Percentiles rank a stretch among this genome's conserved stretches.
Evolutionary conservation across 805 yeast species (phyloP).

Genomic region (Komagataella kurtzmanii): DNA sequence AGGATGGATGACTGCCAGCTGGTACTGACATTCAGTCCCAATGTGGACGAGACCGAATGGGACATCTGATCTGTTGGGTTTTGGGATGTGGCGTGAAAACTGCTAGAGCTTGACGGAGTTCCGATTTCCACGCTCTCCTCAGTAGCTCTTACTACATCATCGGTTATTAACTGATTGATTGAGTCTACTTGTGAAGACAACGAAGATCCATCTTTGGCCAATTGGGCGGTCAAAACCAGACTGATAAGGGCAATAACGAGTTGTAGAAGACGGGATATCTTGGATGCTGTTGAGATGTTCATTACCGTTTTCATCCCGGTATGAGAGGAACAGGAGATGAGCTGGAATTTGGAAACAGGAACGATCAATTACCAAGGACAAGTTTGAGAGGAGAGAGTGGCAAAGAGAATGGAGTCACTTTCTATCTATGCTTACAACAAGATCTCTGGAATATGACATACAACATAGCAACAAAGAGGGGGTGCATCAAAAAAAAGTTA

Average conservation of each 20-base stretch:
- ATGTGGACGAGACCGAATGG: not conserved
- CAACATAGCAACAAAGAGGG: not conserved
- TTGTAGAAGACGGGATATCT: not conserved
- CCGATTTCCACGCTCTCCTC: not conserved
- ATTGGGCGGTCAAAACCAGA: not conserved
- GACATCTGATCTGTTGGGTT: not conserved
- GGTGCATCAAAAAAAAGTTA: not conserved
- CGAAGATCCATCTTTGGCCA: not conserved
- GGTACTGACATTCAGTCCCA: not conserved
- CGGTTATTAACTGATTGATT: not conserved
- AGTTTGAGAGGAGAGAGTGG: not conserved
- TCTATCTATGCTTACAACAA: not conserved
- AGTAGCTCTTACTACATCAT: not conserved
- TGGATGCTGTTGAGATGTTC: not conserved
- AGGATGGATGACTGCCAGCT: not conserved
- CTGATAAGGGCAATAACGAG: not conserved
- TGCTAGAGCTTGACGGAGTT: not conserved
- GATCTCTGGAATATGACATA: not conserved
- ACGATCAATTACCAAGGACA: not conserved
- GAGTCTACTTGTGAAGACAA: not conserved
- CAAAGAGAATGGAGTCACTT: not conserved
- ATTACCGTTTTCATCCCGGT: not conserved
- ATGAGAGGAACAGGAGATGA: not conserved
- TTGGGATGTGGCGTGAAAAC: not conserved
- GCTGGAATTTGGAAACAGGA: not conserved